Evolutionary conservation across 441 rosid species (phyloP).

Genomic region (Codiaeum variegatum): DNA sequence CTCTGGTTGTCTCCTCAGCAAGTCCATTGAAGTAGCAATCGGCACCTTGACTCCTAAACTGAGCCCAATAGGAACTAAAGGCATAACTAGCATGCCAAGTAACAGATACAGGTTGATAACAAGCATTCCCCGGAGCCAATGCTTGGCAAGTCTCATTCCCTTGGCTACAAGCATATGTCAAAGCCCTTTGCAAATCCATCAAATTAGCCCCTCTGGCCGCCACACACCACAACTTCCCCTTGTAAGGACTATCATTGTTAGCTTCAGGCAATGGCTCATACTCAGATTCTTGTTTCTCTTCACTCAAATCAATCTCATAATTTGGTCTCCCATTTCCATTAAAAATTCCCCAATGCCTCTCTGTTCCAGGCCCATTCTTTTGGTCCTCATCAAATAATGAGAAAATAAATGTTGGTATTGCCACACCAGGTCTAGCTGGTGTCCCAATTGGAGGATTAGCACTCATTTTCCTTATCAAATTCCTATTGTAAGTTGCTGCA

Average conservation of each 20-base stretch:
- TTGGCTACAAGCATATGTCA: conserved; percentile 40
- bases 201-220: conserved; percentile 39
- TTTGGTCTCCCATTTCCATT: conserved; percentile 40
- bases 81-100: conserved; percentile 71
- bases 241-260: conserved; percentile 47
- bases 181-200: conserved; percentile 33
- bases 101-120: conserved; percentile 52
- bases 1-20: conserved; percentile 46
- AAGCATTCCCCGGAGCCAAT: conserved; percentile 50
- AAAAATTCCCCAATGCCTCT: conserved; percentile 75
- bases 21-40: conserved; percentile 70
- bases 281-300: conserved; percentile 29
- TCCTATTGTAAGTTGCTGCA: conserved; percentile 76
- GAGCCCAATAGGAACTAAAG: conserved; percentile 75
- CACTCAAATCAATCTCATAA: conserved; percentile 62
- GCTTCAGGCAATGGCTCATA: conserved; percentile 47
- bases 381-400: conserved; percentile 61
- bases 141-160: conserved; percentile 58
- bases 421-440: conserved; percentile 59
- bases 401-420: conserved; percentile 60
- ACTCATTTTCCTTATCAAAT: conserved; percentile 49
- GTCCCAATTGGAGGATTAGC: conserved; percentile 52
- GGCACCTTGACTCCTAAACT: conserved; percentile 44
- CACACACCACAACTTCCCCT: conserved; percentile 73
- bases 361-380: conserved; percentile 66